Base-by-base conservation (phyloP, 495 filamentous ascomycete genomes). In the Aspergillus funiculosus region DNA sequence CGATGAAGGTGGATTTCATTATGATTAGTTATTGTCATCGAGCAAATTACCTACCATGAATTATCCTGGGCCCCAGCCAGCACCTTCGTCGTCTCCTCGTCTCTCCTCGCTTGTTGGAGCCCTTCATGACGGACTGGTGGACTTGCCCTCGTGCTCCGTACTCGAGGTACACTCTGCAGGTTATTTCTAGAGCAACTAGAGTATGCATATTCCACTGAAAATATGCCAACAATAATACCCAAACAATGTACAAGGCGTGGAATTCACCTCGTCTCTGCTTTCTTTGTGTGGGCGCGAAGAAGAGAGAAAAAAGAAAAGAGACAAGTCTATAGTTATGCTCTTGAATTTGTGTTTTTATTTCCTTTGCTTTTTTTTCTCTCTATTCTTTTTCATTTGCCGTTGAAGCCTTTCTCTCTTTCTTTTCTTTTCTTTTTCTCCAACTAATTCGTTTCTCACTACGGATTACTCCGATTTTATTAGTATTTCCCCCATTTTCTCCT, bases 31-130 rank as follows among this genome's bases (percentile, higher is more conserved):
- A n/a, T n/a, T n/a, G n/a, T n/a, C n/a, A n/a, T n/a, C n/a, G n/a
- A n/a, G n/a, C n/a, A n/a, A n/a, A n/a, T n/a, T n/a, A n/a, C n/a
- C n/a, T n/a, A n/a, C n/a, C n/a, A n/a, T n/a, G n/a, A n/a, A n/a
- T n/a, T n/a, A n/a, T n/a, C n/a, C n/a, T n/a, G 19, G 39, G 19
- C 28, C 32, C 50, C 34, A 17, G 39, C 15, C 44, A 44, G 44
- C 50, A 20, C 50, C 44, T 28, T 27, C 38, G 39, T 29, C 28
- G 40, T n/a, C n/a, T n/a, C n/a, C n/a, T n/a, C n/a, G n/a, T n/a
- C n/a, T n/a, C n/a, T n/a, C n/a, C n/a, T n/a, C n/a, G n/a, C n/a
- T n/a, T n/a, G n/a, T n/a, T n/a, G n/a, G 19, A 29, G 40, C 40
- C 22, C 31, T 22, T 21, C 28, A 24, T 31, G 40, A 10, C n/a